phyloP scores from a whole-genome alignment of 1,284 basidiomycete genomes.

The Mycena citricolor region DNA sequence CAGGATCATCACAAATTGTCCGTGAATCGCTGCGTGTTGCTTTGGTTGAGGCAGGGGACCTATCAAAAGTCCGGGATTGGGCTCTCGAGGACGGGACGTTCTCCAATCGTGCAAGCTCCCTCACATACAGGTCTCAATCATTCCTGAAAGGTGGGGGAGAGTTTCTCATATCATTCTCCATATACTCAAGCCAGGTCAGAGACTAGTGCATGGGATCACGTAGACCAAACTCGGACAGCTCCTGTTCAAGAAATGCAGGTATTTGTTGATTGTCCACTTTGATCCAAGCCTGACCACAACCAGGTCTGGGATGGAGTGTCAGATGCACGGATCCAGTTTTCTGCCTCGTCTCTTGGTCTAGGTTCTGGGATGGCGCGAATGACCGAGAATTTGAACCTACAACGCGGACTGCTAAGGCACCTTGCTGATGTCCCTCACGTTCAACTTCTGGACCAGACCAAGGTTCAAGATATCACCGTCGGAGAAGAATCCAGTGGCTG shows the following conservation, averaged over 20 bases:
- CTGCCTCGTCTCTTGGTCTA: constrained; percentile 49
- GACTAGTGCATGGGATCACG: constrained; percentile 80
- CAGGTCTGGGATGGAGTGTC: constrained; percentile 91
- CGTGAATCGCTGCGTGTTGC: constrained; percentile 58
- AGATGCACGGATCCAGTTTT: constrained; percentile 76
- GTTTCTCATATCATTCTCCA: not conserved
- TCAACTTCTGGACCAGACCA: constrained; percentile 63
- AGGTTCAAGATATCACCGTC: constrained; percentile 62
- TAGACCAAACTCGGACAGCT: constrained; percentile 71
- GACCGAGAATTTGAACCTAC: constrained; percentile 90
- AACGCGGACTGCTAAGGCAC: constrained; percentile 72
- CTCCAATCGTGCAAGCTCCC: constrained; percentile 88
- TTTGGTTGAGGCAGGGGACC: constrained; percentile 79
- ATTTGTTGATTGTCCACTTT: constrained; percentile 19
- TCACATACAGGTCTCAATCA: constrained; percentile 79
- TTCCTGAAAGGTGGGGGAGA: constrained; percentile 81
- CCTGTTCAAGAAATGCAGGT: constrained; percentile 87
- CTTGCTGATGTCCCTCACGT: constrained; percentile 47
- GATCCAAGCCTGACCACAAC: constrained; percentile 5
- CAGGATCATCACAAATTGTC: constrained; percentile 56
- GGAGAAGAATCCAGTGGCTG: constrained; percentile 53
- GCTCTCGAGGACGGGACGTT: constrained; percentile 52
- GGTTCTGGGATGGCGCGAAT: constrained; percentile 72
- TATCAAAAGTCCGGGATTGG: constrained; percentile 74
- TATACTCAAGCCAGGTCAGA: constrained; percentile 44